Evolutionary conservation across 208 protist genomes (phyloP).

Genomic region (Herpetomonas muscarum): DNA sequence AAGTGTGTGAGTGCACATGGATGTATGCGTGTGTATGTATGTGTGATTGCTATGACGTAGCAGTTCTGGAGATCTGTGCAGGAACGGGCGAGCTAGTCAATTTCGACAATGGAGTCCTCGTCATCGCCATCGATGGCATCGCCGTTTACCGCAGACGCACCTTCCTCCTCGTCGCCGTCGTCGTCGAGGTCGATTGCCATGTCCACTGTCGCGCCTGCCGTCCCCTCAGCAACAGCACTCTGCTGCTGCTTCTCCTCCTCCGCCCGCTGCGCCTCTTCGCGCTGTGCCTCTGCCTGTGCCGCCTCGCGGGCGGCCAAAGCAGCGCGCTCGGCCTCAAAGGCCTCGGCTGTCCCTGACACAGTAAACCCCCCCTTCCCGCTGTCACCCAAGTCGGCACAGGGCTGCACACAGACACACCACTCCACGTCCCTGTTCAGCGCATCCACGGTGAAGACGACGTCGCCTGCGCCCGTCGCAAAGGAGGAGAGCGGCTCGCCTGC

Average conservation of each 20-base stretch:
- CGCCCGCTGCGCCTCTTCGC: neutral
- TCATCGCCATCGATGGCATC: constrained; percentile 9
- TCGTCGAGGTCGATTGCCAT: constrained; percentile 1
- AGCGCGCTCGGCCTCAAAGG: too few species aligned
- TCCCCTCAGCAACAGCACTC: neutral
- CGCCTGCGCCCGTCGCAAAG: constrained; percentile 4
- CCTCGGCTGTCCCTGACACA: too few species aligned
- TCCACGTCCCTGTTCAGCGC: constrained; percentile 38
- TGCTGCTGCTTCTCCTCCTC: constrained; percentile 1
- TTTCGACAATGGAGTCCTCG: constrained; percentile 17
- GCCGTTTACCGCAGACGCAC: neutral
- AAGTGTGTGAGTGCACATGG: too few species aligned
- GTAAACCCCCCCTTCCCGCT: too few species aligned
- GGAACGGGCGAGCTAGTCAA: constrained; percentile 11
- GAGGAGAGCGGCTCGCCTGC: constrained; percentile 18
- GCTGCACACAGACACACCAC: too few species aligned
- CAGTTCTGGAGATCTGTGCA: neutral
- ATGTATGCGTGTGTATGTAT: too few species aligned
- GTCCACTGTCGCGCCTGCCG: constrained; percentile 1
- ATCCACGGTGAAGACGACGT: neutral
- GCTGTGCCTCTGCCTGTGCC: constrained; percentile 3
- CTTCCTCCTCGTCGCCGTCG: constrained; percentile 9
- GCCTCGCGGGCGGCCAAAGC: too few species aligned
- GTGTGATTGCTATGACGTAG: too few species aligned
- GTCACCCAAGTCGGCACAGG: too few species aligned